Evolutionary conservation across 2,329 filamentous ascomycete genomes (phyloP), one percentile per base, ranked within the genome.

Genomic region (Clathrospora elynae): DNA sequence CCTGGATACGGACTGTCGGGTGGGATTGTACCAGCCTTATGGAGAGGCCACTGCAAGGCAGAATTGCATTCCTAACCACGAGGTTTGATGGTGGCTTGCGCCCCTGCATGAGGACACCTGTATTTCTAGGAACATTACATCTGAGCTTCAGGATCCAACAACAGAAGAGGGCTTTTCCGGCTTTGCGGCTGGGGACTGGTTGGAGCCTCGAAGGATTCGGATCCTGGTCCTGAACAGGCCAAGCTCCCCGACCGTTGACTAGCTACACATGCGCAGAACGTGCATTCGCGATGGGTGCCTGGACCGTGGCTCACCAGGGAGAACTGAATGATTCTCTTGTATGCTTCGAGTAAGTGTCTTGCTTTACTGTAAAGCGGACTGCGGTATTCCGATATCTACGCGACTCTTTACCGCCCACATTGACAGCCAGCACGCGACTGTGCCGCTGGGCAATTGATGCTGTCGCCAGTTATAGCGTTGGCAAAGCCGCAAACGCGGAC

Each of bases 191-290:
- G 60, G 55, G 58, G 50, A 63, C 50, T 64, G 63, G 63, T 62
- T 58, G 58, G 62, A 66, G 66, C 66, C 61, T 66, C 57, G 64
- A 62, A 65, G 68, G 66, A 70, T 70, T 49, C 35, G 11, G 24
- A 59, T 54, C 66, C 66, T 57, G 52, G 64, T 37, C 42, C 50
- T 46, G 56, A 48, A 54, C 56, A 52, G 56, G 56, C 61, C 64
- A 67, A 62, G 64, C 57, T 64, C 52, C 57, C 56, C 59, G 65
- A 62, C 64, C 62, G 64, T 68, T 69, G 31, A 51, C 50, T 70
- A 67, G 61, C 59, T 45, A 46, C 48, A n/a, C n/a, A n/a, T n/a
- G n/a, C n/a, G n/a, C n/a, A 61, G 55, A 50, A 58, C 49, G 44
- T 52, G 51, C 52, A 54, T 57, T 52, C 52, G 47, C 51, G 49